A percentile compares a stretch with the other conserved stretches of the same genome.
phyloP scores from a whole-genome alignment of 768 basidiomycete species.

The Pleurotus giganteus region DNA sequence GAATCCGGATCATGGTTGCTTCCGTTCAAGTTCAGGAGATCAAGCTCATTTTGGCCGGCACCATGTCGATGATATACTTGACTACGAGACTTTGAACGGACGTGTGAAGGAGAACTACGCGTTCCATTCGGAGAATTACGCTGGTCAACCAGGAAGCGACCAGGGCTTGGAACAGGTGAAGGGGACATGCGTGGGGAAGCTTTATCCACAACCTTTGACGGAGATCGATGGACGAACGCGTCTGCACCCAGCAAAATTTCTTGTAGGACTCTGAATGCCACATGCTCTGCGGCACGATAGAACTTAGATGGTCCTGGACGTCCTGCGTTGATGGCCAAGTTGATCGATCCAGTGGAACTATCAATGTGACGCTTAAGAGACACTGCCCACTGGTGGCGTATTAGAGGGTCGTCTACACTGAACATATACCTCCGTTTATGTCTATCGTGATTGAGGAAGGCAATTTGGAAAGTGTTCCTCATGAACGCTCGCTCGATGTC shows the following conservation, averaged over 20 bases:
- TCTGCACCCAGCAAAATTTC: constrained; percentile 66
- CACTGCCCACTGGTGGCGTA: constrained; percentile 72
- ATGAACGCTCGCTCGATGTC: constrained; percentile 91
- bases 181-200: constrained; percentile 9
- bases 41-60: constrained; percentile 62
- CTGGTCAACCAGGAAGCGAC: constrained; percentile 19
- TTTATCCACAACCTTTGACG: constrained; percentile 9
- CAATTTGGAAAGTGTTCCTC: constrained; percentile 93
- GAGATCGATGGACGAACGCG: constrained; percentile 12
- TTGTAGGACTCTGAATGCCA: constrained; percentile 81
- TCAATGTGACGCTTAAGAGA: constrained; percentile 70
- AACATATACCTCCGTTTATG: constrained; percentile 90
- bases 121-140: constrained; percentile 8
- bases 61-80: constrained; percentile 63
- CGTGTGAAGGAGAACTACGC: constrained; percentile 33
- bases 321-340: constrained; percentile 25
- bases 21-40: constrained; percentile 23
- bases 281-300: constrained; percentile 65
- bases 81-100: constrained; percentile 70
- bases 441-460: constrained; percentile 69
- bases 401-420: constrained; percentile 78
- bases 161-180: constrained; percentile 15
- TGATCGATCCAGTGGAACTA: constrained; percentile 27
- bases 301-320: constrained; percentile 41
- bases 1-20: constrained; percentile 29